Conservation (phyloP, 768 basidiomycete genomes). For the Rhizopogon rudus region DNA sequence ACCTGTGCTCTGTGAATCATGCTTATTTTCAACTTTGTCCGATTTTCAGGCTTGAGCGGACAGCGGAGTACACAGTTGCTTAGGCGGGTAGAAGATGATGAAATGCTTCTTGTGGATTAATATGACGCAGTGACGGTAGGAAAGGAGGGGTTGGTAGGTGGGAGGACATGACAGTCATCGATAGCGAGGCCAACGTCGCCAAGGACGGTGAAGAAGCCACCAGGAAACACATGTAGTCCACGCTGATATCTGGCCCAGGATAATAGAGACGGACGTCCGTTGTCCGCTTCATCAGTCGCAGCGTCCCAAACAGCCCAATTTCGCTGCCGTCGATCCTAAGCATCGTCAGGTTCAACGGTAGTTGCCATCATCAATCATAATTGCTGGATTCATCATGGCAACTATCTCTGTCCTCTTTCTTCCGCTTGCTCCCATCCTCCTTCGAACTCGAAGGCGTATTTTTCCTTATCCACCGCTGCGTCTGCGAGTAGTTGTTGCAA, state of each 20-base stretch:
- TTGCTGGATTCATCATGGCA: no score
- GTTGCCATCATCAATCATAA: no score
- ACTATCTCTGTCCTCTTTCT: neutral
- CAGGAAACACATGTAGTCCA: constrained; percentile 35
- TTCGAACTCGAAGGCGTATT: constrained; percentile 9
- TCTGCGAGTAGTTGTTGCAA: neutral
- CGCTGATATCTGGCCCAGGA: constrained; percentile 40
- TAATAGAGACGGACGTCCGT: constrained; percentile 59
- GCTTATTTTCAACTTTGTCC: constrained; percentile 56
- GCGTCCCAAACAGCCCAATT: constrained; percentile 60
- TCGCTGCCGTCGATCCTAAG: constrained; percentile 38
- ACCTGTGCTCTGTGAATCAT: constrained; percentile 76
- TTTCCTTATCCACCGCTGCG: constrained; percentile 6
- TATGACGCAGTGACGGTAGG: constrained; percentile 60
- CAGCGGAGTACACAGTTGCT: constrained; percentile 53
- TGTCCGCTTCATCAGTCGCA: constrained; percentile 57
- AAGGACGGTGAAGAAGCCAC: constrained; percentile 34
- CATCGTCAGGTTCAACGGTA: no score
- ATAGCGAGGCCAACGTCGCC: constrained; percentile 54
- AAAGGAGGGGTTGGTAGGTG: constrained; percentile 26
- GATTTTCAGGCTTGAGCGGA: constrained; percentile 28
- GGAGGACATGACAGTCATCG: constrained; percentile 60
- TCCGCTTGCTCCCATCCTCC: constrained; percentile 2
- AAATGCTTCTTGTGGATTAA: constrained; percentile 69
- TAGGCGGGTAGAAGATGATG: constrained; percentile 71